A percentile compares a stretch with the other conserved stretches of the same genome.
Conservation (phyloP, 768 basidiomycete species). For the Tephrocybe sp. region DNA sequence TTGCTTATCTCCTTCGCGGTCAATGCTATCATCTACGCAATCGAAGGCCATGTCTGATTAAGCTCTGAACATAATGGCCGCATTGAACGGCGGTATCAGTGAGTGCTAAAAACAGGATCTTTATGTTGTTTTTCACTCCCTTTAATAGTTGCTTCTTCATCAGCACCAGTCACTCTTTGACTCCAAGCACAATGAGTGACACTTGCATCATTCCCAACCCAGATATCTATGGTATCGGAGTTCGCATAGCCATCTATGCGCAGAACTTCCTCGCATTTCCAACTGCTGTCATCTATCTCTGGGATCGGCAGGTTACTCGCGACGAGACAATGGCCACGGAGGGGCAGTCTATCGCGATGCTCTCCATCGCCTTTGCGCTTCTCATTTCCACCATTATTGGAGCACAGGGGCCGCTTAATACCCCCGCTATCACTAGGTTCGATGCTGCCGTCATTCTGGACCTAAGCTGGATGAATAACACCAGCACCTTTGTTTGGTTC, state of each 20-base stretch:
- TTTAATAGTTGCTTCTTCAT: no score
- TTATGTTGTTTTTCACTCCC: no score
- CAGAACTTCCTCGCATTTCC: not conserved
- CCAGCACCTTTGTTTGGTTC: slow-evolving; percentile 2
- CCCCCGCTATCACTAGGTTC: not conserved
- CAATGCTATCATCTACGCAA: no score
- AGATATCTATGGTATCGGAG: not conserved
- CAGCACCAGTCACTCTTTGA: no score
- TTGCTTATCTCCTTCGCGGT: no score
- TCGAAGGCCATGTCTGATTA: no score
- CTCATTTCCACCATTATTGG: not conserved
- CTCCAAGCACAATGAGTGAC: no score
- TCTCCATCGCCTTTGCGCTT: not conserved
- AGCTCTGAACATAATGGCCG: no score
- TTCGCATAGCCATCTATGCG: not conserved
- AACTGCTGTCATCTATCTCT: not conserved
- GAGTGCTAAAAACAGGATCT: no score
- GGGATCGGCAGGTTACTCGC: not conserved
- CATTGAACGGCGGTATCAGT: no score
- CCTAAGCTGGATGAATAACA: no score
- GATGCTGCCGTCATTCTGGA: slow-evolving; percentile 1
- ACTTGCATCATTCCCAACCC: not conserved
- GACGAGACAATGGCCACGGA: not conserved
- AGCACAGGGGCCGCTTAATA: not conserved
- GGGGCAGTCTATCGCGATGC: not conserved